Conservation (phyloP, 2,329 filamentous ascomycete species). For the Cytospora paraplurivora region DNA sequence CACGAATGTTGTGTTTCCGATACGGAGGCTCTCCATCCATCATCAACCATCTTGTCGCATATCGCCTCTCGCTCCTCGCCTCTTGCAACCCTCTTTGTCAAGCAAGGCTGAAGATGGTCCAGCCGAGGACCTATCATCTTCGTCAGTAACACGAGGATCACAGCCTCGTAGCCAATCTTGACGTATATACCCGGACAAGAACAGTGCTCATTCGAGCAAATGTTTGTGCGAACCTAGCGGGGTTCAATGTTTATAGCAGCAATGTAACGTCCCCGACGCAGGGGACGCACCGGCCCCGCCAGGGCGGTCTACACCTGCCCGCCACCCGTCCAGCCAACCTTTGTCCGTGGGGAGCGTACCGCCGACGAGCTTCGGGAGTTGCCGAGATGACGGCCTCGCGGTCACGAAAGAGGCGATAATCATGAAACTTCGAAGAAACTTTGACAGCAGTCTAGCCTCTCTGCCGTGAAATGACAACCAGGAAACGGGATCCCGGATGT, state of each 20-base stretch:
- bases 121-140: slow-evolving; percentile 1
- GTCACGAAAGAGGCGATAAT: background rate
- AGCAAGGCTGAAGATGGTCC: slow-evolving; percentile 10
- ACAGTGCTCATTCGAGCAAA: background rate
- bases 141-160: slow-evolving; percentile 11
- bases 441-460: slow-evolving; percentile 20
- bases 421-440: slow-evolving; percentile 14
- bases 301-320: background rate
- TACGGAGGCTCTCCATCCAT: background rate
- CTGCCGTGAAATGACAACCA: background rate
- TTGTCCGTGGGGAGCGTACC: background rate
- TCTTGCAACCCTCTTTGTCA: background rate
- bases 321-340: background rate
- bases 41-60: slow-evolving; percentile 15
- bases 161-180: slow-evolving; percentile 6
- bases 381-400: slow-evolving; percentile 15
- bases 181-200: background rate
- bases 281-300: background rate
- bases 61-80: background rate
- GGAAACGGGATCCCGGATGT: slow-evolving; percentile 15
- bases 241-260: background rate
- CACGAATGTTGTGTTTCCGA: slow-evolving; percentile 20
- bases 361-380: slow-evolving; percentile 11
- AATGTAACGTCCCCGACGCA: background rate
- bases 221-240: background rate